A percentile compares a stretch with the other conserved stretches of the same genome.
These are phyloP conservation scores for Myotisia sp. DNA, from an alignment of 2,329 filamentous ascomycete species.

Conservation along the genomic window DNA sequence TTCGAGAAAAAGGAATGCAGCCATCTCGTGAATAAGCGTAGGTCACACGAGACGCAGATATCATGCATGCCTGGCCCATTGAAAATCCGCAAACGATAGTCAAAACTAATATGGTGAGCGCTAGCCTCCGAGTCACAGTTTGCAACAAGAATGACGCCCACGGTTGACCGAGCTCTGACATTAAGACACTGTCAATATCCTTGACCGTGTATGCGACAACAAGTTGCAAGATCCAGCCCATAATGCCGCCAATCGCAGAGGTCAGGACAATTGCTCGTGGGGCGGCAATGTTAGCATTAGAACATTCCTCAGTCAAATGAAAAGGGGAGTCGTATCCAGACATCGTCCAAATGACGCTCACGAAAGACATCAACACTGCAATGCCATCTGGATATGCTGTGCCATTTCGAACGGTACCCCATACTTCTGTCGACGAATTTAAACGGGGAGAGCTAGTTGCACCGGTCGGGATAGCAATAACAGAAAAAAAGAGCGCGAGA, in stretches of 20 bases:
- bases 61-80: slow-evolving; percentile 62
- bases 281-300: slow-evolving; percentile 55
- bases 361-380: slow-evolving; percentile 56
- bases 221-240: slow-evolving; percentile 61
- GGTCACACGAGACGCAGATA: slow-evolving; percentile 51
- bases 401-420: slow-evolving; percentile 50
- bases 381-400: slow-evolving; percentile 56
- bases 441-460: slow-evolving; percentile 47
- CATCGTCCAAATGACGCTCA: slow-evolving; percentile 57
- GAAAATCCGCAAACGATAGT: slow-evolving; percentile 57
- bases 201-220: slow-evolving; percentile 59
- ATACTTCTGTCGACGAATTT: slow-evolving; percentile 44
- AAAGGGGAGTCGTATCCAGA: slow-evolving; percentile 55
- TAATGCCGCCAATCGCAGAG: slow-evolving; percentile 48
- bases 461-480: slow-evolving; percentile 54
- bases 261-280: slow-evolving; percentile 60
- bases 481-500: slow-evolving; percentile 48
- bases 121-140: slow-evolving; percentile 45
- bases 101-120: slow-evolving; percentile 48
- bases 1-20: slow-evolving; percentile 48
- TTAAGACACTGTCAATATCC: slow-evolving; percentile 45
- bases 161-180: slow-evolving; percentile 51
- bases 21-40: slow-evolving; percentile 61
- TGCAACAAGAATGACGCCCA: slow-evolving; percentile 58
- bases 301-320: slow-evolving; percentile 62